Conservation (phyloP, 768 basidiomycete genomes). For the Cantharellus cinnabarinus region DNA sequence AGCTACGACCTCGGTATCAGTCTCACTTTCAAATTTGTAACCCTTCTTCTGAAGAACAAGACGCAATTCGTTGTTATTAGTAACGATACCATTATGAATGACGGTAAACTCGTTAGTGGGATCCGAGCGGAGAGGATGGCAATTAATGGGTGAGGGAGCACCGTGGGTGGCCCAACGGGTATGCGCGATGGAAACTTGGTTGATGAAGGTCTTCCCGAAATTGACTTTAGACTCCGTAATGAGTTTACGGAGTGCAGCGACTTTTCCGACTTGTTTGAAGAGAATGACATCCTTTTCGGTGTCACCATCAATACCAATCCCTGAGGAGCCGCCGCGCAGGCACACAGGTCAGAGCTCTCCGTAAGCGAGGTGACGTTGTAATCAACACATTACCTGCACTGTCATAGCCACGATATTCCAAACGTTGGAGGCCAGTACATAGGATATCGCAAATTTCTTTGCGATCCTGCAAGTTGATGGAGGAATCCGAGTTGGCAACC, state of each 20-base stretch:
- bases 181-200: slow-evolving; percentile 93
- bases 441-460: slow-evolving; percentile 83
- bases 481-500: neutral
- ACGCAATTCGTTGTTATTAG: slow-evolving; percentile 73
- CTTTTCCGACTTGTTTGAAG: slow-evolving; percentile 98
- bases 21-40: slow-evolving; percentile 84
- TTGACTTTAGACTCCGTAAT: slow-evolving; percentile 54
- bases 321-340: slow-evolving; percentile 13
- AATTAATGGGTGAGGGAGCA: slow-evolving; percentile 68
- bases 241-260: slow-evolving; percentile 75
- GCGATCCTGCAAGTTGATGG: slow-evolving; percentile 38
- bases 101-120: slow-evolving; percentile 64
- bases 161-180: slow-evolving; percentile 99
- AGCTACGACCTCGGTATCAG: slow-evolving; percentile 94
- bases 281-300: slow-evolving; percentile 50
- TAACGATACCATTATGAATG: slow-evolving; percentile 98
- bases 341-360: neutral
- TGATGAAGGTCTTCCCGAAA: slow-evolving; percentile 53
- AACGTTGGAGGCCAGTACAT: slow-evolving; percentile 72
- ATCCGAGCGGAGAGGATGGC: slow-evolving; percentile 86
- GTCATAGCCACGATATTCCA: slow-evolving; percentile 98
- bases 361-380: neutral
- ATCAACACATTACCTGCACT: slow-evolving; percentile 33
- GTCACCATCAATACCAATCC: slow-evolving; percentile 82
- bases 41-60: slow-evolving; percentile 91